A percentile compares a stretch with the other conserved stretches of the same genome.
phyloP scores from a whole-genome alignment of 805 yeast genomes.

The Metschnikowia chrysomelidarum region DNA sequence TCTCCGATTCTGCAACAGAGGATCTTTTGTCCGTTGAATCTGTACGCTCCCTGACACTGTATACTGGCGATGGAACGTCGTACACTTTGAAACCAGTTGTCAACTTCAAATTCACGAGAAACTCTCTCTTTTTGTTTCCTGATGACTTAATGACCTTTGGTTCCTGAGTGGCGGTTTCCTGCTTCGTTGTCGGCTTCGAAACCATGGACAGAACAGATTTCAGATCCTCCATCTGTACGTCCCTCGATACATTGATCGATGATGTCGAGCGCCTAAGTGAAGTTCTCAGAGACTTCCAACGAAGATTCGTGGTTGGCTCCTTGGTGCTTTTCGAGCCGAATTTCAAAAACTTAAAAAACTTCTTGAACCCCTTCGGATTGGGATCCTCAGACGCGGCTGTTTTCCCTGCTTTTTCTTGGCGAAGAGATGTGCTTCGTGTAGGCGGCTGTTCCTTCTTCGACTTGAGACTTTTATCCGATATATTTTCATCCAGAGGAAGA shows the following conservation, averaged over 20 bases:
- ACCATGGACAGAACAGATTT: no score
- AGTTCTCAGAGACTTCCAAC: conserved; percentile 6
- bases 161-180: no score
- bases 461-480: background rate
- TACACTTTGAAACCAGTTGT: conserved; percentile 10
- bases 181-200: no score
- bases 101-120: conserved; percentile 10
- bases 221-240: no score
- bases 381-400: conserved; percentile 1
- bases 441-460: background rate
- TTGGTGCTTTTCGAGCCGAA: conserved; percentile 8
- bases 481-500: background rate
- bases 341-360: conserved; percentile 9
- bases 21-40: conserved; percentile 2
- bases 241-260: background rate
- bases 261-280: conserved; percentile 1
- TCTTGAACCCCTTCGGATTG: conserved; percentile 7
- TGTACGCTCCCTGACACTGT: conserved; percentile 10
- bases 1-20: background rate
- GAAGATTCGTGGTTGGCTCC: conserved; percentile 4
- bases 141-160: background rate
- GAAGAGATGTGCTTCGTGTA: background rate
- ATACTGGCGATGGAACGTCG: conserved; percentile 14
- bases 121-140: conserved; percentile 6
- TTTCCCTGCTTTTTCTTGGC: background rate